Evolutionary conservation across 768 basidiomycete species (phyloP).

Genomic region (Boletales sp.): DNA sequence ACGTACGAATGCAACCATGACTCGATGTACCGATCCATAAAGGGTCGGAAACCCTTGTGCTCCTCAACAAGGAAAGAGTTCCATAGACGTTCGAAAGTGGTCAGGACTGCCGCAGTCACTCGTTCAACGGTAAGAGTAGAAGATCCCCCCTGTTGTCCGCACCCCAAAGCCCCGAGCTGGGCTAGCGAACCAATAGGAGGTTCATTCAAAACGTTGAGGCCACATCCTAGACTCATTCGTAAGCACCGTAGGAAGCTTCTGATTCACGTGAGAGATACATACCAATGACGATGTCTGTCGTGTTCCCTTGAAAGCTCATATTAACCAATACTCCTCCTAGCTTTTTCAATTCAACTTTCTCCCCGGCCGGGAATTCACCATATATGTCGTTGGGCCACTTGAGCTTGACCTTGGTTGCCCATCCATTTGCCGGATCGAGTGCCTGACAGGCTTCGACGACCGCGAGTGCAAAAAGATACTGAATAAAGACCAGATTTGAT

Average conservation of each 20-base stretch:
- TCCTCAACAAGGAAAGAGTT: constrained; percentile 49
- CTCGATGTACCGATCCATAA: constrained; percentile 73
- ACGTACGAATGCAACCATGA: constrained; percentile 93
- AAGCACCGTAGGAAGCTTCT: background rate
- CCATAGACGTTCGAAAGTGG: constrained; percentile 81
- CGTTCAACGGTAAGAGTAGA: constrained; percentile 61
- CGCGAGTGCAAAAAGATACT: constrained; percentile 88
- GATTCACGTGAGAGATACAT: constrained; percentile 20
- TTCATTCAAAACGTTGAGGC: constrained; percentile 80
- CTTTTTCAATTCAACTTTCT: constrained; percentile 57
- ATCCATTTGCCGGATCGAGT: constrained; percentile 41
- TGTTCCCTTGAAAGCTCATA: constrained; percentile 71
- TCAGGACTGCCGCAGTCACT: constrained; percentile 70
- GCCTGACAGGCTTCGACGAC: constrained; percentile 80
- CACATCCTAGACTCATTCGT: constrained; percentile 61
- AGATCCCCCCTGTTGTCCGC: background rate
- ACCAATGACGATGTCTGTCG: constrained; percentile 82
- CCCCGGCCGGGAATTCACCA: constrained; percentile 49
- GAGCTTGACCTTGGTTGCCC: constrained; percentile 60
- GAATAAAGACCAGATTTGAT: constrained; percentile 81
- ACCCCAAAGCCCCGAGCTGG: constrained; percentile 50
- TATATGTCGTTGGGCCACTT: constrained; percentile 99
- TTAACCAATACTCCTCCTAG: constrained; percentile 92
- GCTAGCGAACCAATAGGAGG: constrained; percentile 80
- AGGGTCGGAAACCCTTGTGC: constrained; percentile 70